Evolutionary conservation across 2,329 filamentous ascomycete species (phyloP).

Genomic region (Botrytis paeoniae): DNA sequence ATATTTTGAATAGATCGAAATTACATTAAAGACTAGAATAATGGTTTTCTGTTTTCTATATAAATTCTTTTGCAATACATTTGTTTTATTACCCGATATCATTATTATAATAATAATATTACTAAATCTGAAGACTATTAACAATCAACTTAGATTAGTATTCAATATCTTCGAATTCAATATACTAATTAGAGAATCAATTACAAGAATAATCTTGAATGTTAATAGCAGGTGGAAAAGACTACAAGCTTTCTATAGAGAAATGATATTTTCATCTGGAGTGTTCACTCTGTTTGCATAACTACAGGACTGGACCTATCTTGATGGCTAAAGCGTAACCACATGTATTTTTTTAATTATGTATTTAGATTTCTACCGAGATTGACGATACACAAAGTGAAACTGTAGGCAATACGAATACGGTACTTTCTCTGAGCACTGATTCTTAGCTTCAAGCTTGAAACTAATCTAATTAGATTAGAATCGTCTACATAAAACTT

Average conservation of each 20-base stretch:
- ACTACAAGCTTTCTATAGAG: background rate
- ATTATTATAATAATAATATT: background rate
- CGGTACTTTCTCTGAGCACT: too few species aligned
- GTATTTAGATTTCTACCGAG: too few species aligned
- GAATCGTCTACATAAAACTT: too few species aligned
- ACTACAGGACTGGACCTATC: background rate
- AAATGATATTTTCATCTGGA: background rate
- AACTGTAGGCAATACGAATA: too few species aligned
- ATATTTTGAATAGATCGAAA: too few species aligned
- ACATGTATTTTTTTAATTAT: too few species aligned
- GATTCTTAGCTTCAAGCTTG: too few species aligned
- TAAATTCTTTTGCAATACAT: background rate
- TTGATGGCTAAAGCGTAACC: background rate
- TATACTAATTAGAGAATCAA: background rate
- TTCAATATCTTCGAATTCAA: background rate
- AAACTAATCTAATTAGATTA: too few species aligned
- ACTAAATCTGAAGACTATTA: background rate
- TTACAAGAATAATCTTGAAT: background rate
- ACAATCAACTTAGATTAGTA: background rate
- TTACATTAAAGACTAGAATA: background rate
- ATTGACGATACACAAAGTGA: too few species aligned
- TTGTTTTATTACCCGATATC: background rate
- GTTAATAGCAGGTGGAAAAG: background rate
- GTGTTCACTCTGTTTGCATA: background rate
- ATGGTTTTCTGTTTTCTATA: background rate